Evolutionary conservation across 371 early-diverging fungal genomes (phyloP).

Genomic region (Mucor sp.): DNA sequence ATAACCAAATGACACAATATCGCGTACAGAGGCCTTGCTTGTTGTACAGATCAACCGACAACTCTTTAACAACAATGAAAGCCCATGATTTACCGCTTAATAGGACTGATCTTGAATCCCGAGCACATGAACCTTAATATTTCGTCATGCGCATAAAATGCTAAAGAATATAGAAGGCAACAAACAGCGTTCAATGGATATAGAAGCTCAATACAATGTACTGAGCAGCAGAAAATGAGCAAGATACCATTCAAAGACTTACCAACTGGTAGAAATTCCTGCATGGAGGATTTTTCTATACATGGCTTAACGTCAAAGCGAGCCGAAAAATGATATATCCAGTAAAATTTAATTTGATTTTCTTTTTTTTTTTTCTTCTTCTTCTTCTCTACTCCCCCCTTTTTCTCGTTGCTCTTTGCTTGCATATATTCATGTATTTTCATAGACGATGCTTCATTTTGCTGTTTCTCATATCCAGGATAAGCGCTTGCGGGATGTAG

Average conservation of each 20-base stretch:
- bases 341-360: neutral
- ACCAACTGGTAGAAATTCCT: neutral
- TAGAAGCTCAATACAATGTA: neutral
- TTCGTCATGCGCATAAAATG: neutral
- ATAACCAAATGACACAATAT: neutral
- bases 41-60: neutral
- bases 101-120: neutral
- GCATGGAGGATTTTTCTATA: neutral
- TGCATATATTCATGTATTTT: neutral
- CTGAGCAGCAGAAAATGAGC: neutral
- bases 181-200: too few relatives aligned
- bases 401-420: neutral
- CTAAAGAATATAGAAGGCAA: neutral
- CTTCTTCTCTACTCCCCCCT: neutral
- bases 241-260: neutral
- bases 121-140: neutral
- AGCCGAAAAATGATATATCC: neutral
- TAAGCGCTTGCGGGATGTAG: conserved; percentile 12
- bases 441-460: neutral
- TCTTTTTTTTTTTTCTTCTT: neutral
- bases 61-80: too few relatives aligned
- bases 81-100: neutral
- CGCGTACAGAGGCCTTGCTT: neutral
- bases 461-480: neutral
- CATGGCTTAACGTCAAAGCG: neutral